Conservation (phyloP, 352 stramenopile genomes). For the Phytophthora nicotianae region DNA sequence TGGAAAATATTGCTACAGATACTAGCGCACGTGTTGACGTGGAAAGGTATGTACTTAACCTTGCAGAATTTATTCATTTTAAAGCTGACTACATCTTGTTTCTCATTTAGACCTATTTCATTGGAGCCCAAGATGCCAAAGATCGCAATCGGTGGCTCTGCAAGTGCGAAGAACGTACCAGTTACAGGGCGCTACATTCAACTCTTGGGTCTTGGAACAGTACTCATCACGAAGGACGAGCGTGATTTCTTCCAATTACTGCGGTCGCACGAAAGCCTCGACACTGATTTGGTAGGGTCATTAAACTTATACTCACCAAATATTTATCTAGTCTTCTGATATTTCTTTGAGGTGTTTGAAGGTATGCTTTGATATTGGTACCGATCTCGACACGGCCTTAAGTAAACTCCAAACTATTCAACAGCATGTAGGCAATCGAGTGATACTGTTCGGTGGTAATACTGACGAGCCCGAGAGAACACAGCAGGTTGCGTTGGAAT, state of each 20-base stretch:
- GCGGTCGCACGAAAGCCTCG: constrained; percentile 30
- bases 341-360: constrained; percentile 17
- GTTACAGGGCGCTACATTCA: constrained; percentile 75
- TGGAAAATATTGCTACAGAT: constrained; percentile 10
- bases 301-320: not conserved
- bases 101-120: constrained; percentile 24
- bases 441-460: constrained; percentile 70
- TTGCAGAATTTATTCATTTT: not conserved
- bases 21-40: constrained; percentile 1
- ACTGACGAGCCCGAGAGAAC: constrained; percentile 38
- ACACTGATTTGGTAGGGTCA: constrained; percentile 67
- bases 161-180: constrained; percentile 42
- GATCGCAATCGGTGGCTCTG: constrained; percentile 58
- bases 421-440: constrained; percentile 38
- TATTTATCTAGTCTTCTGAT: not conserved
- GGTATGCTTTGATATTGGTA: constrained; percentile 71
- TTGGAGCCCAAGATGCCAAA: constrained; percentile 63
- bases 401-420: constrained; percentile 49
- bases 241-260: constrained; percentile 44
- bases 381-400: constrained; percentile 48
- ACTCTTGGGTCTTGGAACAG: constrained; percentile 63
- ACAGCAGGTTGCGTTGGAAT: constrained; percentile 40
- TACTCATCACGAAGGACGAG: constrained; percentile 43
- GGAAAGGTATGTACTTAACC: constrained; percentile 19
- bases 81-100: constrained; percentile 4